Evolutionary conservation across 768 basidiomycete species (phyloP), one percentile per base, ranked within the genome.

Genomic region (Tylopilus balloui): DNA sequence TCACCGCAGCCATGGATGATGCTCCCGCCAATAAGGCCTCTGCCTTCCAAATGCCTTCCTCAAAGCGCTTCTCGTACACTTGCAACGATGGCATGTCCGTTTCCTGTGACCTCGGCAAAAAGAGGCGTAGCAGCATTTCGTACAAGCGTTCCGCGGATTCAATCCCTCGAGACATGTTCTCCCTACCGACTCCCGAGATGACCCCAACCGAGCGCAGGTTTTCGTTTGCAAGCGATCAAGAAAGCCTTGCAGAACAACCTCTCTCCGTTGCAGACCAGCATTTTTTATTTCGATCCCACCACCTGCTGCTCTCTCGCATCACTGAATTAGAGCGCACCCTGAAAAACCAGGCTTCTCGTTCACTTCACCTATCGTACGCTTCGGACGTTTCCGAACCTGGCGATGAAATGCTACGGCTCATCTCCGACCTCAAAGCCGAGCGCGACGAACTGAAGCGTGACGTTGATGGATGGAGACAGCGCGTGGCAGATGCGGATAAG

Each of bases 401-500:
- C 50, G 88, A 92, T 57, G 91, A 92, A 70, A 83, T 92, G 79
- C 69, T 90, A 34, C 75, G 77, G 56, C 75, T 88, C 31, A 73
- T 92, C 45, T 74, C 83, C 3, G 88, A 90, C 62, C 75, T 91
- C 58, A 92, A 92, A 65, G 77, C 84, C 12, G 93, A 97, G 68
- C 76, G 94, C 25, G 94, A 98, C 59, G 86, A 92, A 50, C 73
- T 97, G 43, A 86, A 85, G 65, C 80, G 83, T 44, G 93, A 97
- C 66, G 83, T 92, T 0, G 86, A 92, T 55, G 88, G 86, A 0
- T 95, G 92, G 91, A 77, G 88, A 52, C 75, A 69, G 28, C 77
- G 93, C 20, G 87, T 92, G 40, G 73, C 73, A 13, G 85, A 88
- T 60, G 74, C 90, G 58, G 89, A 95, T 58, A 83, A 79, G 47